Percentiles rank a stretch among this genome's conserved stretches.
These are phyloP conservation scores for Pythium coloratum DNA, from an alignment of 352 stramenopile genomes.

Conservation along the genomic window DNA sequence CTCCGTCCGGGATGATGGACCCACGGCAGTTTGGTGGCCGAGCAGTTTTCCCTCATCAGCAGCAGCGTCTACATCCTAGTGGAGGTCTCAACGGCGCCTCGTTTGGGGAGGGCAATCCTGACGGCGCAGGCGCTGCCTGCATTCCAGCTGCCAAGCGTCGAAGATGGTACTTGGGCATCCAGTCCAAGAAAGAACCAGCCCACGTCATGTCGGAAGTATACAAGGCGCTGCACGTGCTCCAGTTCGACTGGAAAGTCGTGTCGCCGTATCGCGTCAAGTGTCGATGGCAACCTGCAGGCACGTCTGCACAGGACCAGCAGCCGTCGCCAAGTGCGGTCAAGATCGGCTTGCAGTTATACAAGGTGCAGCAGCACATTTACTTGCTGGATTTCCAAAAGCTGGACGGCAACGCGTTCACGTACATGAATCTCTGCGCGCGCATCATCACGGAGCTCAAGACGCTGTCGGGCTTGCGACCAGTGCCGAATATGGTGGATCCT, in stretches of 20 bases:
- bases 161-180: constrained; percentile 99
- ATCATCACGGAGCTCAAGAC: constrained; percentile 99
- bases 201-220: constrained; percentile 99
- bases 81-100: background rate
- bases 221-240: constrained; percentile 95
- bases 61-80: background rate
- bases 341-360: constrained; percentile 96
- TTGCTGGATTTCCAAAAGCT: constrained; percentile 98
- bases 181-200: constrained; percentile 99
- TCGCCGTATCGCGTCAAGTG: constrained; percentile 98
- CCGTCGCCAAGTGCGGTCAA: constrained; percentile 69
- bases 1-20: background rate
- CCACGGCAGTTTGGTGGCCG: background rate
- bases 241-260: constrained; percentile 97
- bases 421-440: constrained; percentile 98
- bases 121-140: background rate
- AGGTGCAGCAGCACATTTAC: constrained; percentile 99
- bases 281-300: constrained; percentile 81
- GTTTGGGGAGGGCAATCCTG: background rate
- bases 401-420: constrained; percentile 97
- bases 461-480: constrained; percentile 78
- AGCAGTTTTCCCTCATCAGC: background rate
- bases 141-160: constrained; percentile 66
- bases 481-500: constrained; percentile 29
- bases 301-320: constrained; percentile 11